Base-by-base conservation (phyloP, 2,329 filamentous ascomycete species). In the Neonectria faginata region DNA sequence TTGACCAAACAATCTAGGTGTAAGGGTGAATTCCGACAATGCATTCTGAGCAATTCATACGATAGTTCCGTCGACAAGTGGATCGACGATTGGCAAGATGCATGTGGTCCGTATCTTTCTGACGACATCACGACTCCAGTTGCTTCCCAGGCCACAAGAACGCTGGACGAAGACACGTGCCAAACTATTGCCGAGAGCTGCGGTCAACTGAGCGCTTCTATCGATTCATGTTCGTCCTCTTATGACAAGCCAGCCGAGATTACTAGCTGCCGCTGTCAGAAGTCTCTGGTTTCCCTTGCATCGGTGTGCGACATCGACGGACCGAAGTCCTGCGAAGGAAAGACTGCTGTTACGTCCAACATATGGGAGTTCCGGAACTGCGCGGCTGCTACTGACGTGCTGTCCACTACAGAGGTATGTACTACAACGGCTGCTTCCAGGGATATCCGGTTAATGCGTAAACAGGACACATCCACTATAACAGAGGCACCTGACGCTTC, bases 331-430 rank as follows among this genome's bases (percentile, higher is more conserved):
- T 66, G 63, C 31, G 5, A 31, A 1, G 54, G 48, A 22, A 55
- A 39, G 10, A 53, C 44, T 12, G 25, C 42, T 5, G 18, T 51
- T 12, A 56, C 31, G 20, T 29, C 50, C 12, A 22, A 59, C 22
- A 63, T 66, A 12, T 66, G 60, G 63, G 63, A 66, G 29, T 66
- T 60, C n/a, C 47, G 31, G 5, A 66, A 63, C 27, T 66, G 63
- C n/a, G 55, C 36, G 5, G 63, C 54, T n/a, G 60, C 54, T 2
- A 60, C 54, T 31, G 62, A 25, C 14, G 18, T 42, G 14, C 16
- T 47, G 1, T 8, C 22, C 11, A 47, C 57, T 5, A 14, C 62
- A 41, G 29, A 14, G 20, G 62, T 64, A 52, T 10, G 57, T 20
- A 8, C 27, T 16, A 3, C 11, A 36, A n/a, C 8, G 10, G 0